Evolutionary conservation across 441 rosid species (phyloP).

Genomic region (Euphorbia schlechtendalii): DNA sequence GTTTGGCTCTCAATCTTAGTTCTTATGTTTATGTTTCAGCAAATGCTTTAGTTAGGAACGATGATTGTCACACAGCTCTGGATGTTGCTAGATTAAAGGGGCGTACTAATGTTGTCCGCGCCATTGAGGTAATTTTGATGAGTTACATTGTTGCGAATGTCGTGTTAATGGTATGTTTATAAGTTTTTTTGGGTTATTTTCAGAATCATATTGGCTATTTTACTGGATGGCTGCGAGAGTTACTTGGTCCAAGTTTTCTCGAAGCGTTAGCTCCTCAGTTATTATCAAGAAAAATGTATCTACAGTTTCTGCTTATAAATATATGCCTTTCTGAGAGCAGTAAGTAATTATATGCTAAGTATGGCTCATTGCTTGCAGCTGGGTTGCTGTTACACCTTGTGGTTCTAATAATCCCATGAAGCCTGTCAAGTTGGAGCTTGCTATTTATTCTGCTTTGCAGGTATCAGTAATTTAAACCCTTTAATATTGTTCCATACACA

Average conservation of each 20-base stretch:
- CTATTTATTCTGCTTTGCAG: conserved; percentile 41
- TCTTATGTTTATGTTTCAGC: conserved; percentile 31
- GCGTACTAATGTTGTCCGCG: conserved; percentile 35
- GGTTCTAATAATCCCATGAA: conserved; percentile 33
- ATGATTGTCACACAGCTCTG: conserved; percentile 50
- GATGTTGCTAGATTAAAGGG: conserved; percentile 55
- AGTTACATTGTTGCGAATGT: background rate
- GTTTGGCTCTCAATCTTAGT: background rate
- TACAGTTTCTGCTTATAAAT: conserved; percentile 11
- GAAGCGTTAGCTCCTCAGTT: conserved; percentile 43
- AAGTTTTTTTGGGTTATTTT: conserved; percentile 8
- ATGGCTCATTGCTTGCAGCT: conserved; percentile 30
- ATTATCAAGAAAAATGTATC: conserved; percentile 45
- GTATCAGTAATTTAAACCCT: conserved; percentile 18
- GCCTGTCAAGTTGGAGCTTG: conserved; percentile 43
- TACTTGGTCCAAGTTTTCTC: conserved; percentile 46
- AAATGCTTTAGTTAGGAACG: conserved; percentile 48
- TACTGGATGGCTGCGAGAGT: conserved; percentile 49
- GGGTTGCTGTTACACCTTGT: conserved; percentile 48
- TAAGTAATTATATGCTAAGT: conserved; percentile 9
- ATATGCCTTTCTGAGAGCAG: background rate
- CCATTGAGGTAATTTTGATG: conserved; percentile 40
- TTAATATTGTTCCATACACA: conserved; percentile 8
- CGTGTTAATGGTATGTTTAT: too few relatives aligned
- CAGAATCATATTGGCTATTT: conserved; percentile 48